Base-by-base conservation (phyloP, 1,284 basidiomycete genomes). In the Tylopilus sp. region DNA sequence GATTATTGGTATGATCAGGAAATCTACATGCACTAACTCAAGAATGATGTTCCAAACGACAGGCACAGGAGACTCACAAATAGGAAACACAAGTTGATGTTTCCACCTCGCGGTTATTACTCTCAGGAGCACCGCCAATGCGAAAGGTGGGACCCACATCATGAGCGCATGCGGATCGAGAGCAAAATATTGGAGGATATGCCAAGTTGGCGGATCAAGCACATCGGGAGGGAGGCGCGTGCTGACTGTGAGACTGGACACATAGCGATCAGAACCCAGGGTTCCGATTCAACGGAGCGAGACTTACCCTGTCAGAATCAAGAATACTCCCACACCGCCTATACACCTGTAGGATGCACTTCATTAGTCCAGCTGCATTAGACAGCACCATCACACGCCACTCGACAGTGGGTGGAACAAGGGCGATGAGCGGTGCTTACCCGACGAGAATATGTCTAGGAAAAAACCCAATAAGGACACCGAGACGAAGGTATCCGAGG, bases 371-470 rank as follows among this genome's bases (percentile, higher is more conserved):
- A 29, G 37, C 13, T 34, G 9, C 31, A 41, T 61, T 55, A 62
- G 41, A 17, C 60, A 25, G 25, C 31, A 35, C 29, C 52, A 73
- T 59, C 60, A 31, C 42, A 10, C 41, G 33, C 41, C 55, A 64
- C 23, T 3, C n/a, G n/a, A n/a, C n/a, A n/a, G n/a, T n/a, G n/a
- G n/a, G n/a, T n/a, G n/a, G 27, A 37, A 52, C 35, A 64, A 54
- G 65, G 54, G 60, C 21, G 34, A 66, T 19, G 25, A 53, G 31
- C 64, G 70, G 71, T 27, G 75, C 86, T 70, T 74, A 93, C 85
- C 95, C 95, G 19, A 98, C 93, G 16, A 97, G 86, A 76, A 98
- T 98, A 79, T 98, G 96, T 14, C 97, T 86, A 19, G 97, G 97
- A 82, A 99, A 98, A 82, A 98, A 99, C 1, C 96, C 96, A 65